Evolutionary conservation across 1,284 basidiomycete species (phyloP), one percentile per base, ranked within the genome.

Genomic region (Cystobasidium sp.): DNA sequence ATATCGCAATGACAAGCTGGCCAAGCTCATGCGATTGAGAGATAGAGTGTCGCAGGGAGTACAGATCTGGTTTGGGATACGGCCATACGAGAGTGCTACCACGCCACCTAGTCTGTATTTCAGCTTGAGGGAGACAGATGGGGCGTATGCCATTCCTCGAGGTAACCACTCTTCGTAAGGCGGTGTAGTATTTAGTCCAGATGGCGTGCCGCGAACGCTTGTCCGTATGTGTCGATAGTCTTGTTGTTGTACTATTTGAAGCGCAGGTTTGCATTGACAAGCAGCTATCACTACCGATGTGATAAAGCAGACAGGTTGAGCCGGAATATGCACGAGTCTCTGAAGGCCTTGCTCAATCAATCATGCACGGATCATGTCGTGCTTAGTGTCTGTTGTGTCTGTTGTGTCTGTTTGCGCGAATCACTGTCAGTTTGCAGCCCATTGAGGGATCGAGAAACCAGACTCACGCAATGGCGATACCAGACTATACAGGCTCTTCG

Each of bases 11-110:
- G 69, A 75, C 3, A 39, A 43, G 10, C 51, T 55, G 4, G 72
- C 46, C 1, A 63, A 55, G 46, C 1, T 61, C 3, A 44, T 62
- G 6, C 70, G 52, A n/a, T 12, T 77, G 3, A 5, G 14, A 12
- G 41, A 44, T 16, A 53, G 69, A 18, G 8, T 64, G 0, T n/a
- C 12, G 12, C 52, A 41, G 31, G 63, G 37, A 6, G 41, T 51
- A 7, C 61, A 49, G 49, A 47, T 22, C 3, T 79, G 76, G 76
- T 52, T 78, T 7, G 79, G 77, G 0, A 56, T 79, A 9, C 46
- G 39, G 6, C 75, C 77, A 18, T 41, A 68, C 14, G 37, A 62
- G 51, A 61, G 62, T 5, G 63, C 59, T 18, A 18, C n/a, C 6
- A 31, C 52, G 18, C 44, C 73, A 41, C 75, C 66, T n/a, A 73